Conservation (phyloP, 352 stramenopile genomes). For the Globisporangium paroecandrum region DNA sequence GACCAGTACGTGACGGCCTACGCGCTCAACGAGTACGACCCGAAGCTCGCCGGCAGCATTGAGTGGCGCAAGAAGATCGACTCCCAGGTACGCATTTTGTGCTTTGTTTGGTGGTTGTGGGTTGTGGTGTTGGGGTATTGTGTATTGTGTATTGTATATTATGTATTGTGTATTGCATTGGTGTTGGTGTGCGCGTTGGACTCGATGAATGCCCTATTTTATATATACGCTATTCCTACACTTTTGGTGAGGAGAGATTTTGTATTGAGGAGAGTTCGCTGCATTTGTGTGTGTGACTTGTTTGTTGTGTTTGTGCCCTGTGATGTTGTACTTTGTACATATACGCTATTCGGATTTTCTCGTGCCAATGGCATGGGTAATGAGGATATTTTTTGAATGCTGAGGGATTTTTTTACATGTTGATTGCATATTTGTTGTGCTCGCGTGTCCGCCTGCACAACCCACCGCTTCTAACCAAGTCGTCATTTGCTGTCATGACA, state of each 20-base stretch:
- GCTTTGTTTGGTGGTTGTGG: slow-evolving; percentile 5
- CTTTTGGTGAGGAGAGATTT: slow-evolving; percentile 29
- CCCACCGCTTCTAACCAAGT: background rate
- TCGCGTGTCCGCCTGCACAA: background rate
- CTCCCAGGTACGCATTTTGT: slow-evolving; percentile 54
- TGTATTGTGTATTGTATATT: slow-evolving; percentile 18
- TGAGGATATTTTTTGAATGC: slow-evolving; percentile 17
- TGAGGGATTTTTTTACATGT: slow-evolving; percentile 17
- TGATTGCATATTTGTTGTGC: slow-evolving; percentile 7
- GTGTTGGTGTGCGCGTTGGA: slow-evolving; percentile 21
- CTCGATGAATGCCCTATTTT: slow-evolving; percentile 61
- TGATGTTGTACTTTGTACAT: slow-evolving; percentile 34
- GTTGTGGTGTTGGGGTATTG: slow-evolving; percentile 6
- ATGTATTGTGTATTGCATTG: slow-evolving; percentile 9
- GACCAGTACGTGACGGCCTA: slow-evolving; percentile 94
- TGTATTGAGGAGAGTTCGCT: slow-evolving; percentile 28
- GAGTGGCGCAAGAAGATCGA: slow-evolving; percentile 98
- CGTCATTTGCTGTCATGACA: background rate
- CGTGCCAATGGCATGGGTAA: slow-evolving; percentile 12
- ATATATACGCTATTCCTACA: slow-evolving; percentile 52
- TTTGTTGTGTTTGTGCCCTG: slow-evolving; percentile 11
- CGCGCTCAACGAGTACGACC: slow-evolving; percentile 97
- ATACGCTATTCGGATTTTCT: slow-evolving; percentile 63
- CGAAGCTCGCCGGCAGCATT: slow-evolving; percentile 81
- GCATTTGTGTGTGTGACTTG: slow-evolving; percentile 15